Percentiles rank a stretch among this genome's conserved stretches.
Evolutionary conservation across 2,329 filamentous ascomycete species (phyloP).

Genomic region (Fusarium protoensiforme): DNA sequence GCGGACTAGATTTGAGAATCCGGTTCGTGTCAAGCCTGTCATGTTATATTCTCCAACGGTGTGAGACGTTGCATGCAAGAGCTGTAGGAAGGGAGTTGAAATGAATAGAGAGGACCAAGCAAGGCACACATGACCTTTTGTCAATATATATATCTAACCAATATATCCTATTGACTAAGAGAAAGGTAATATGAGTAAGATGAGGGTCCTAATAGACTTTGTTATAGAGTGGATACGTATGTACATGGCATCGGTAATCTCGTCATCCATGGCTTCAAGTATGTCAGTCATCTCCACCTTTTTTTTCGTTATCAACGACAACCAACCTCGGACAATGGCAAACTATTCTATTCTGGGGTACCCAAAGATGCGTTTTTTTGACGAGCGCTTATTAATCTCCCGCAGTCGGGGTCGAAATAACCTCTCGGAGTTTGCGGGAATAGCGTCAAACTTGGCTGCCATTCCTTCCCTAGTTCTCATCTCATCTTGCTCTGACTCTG

Average conservation of each 20-base stretch:
- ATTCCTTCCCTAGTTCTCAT: not conserved
- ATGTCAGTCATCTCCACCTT: not conserved
- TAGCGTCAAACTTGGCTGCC: not conserved
- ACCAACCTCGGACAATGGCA: not conserved
- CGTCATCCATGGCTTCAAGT: not conserved
- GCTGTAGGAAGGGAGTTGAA: not conserved
- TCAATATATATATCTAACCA: not conserved
- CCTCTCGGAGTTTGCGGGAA: not conserved
- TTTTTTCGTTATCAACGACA: not conserved
- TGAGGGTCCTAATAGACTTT: not conserved
- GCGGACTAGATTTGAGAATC: conserved; percentile 5
- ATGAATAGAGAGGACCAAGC: not conserved
- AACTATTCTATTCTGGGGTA: not conserved
- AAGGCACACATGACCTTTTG: no score
- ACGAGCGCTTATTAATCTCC: not conserved
- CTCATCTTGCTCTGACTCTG: not conserved
- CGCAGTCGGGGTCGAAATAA: not conserved
- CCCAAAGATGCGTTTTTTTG: not conserved
- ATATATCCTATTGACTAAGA: not conserved
- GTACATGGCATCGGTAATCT: not conserved
- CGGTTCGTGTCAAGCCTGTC: not conserved
- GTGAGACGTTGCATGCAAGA: not conserved
- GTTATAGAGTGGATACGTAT: not conserved
- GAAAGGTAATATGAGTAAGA: not conserved
- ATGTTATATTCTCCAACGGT: not conserved